Base-by-base conservation (phyloP, 306 rosid species). In the Cicer chorassanicum region DNA sequence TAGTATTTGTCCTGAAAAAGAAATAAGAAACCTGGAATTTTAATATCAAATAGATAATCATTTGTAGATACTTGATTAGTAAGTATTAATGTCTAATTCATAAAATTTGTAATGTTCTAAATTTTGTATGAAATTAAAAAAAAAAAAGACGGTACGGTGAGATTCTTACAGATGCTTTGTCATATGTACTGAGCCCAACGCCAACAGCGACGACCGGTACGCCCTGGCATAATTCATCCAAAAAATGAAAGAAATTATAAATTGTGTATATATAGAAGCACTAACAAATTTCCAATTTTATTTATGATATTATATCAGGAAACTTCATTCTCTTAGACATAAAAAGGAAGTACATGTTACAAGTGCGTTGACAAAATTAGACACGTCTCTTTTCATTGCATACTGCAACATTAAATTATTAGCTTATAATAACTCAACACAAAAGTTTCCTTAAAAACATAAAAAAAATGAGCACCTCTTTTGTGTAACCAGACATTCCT, bases 401-500 rank as follows among this genome's bases (percentile, higher is more conserved):
- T 16, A 16, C 29, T 53, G 8, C 59, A 16, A 16, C 59, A 53
- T 53, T 7, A 53, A 53, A 53, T 53, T 53, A 3, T 53, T 7
- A 53, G 12, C 29, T 18, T 53, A 7, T 53, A 53, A 53, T 53
- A 14, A 53, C 59, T 53, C 59, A 53, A 51, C 21, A 16, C 59
- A 51, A 15, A 51, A 53, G 29, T 7, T 15, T 53, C 59, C 59
- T 15, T 7, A 53, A 53, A 53, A 53, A 53, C 57, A 53, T 53
- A 6, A 67, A 75, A 75, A 79, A 43, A 13, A 63, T 40, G 49
- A 72, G 34, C 86, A 95, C 99, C 99, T 95, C 91, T 50, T 85
- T 92, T 16, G 99, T 79, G 92, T 89, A 95, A 77, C 99, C 98
- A 77, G 97, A 88, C 85, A 95, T 53, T 62, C 99, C 99, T 65